These are phyloP conservation scores for Leishmania gerbilli DNA, from an alignment of 208 protist species.

Conservation along the genomic window DNA sequence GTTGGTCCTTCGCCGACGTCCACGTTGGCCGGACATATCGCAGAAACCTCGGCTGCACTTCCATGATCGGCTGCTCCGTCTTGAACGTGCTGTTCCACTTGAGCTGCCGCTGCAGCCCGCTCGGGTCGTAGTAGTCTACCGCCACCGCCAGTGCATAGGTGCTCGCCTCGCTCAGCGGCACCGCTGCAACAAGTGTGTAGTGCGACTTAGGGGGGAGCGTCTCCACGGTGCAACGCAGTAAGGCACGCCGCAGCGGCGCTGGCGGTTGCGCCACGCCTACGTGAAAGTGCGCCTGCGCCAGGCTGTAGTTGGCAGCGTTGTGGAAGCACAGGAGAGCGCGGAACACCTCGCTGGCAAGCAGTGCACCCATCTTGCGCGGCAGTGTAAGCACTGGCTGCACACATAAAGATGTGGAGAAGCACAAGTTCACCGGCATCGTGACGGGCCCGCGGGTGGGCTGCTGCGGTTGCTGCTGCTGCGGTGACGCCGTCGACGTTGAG, in stretches of 20 bases:
- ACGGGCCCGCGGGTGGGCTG: not conserved
- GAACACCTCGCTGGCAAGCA: constrained; percentile 60
- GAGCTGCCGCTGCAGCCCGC: constrained; percentile 40
- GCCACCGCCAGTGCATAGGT: constrained; percentile 52
- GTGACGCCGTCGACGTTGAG: not conserved
- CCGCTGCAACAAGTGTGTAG: constrained; percentile 23
- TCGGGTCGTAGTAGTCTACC: constrained; percentile 58
- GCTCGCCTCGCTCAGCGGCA: constrained; percentile 30
- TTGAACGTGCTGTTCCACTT: constrained; percentile 57
- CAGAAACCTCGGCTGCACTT: constrained; percentile 36
- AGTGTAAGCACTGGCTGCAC: constrained; percentile 54
- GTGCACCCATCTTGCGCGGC: constrained; percentile 49
- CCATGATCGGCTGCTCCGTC: constrained; percentile 49
- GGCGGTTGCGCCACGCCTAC: constrained; percentile 38
- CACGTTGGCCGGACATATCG: constrained; percentile 16
- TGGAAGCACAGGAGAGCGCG: constrained; percentile 66
- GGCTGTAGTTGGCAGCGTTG: constrained; percentile 65
- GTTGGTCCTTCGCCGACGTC: not conserved
- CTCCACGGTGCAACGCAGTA: constrained; percentile 36
- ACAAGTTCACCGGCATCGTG: constrained; percentile 3
- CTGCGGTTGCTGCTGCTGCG: not conserved
- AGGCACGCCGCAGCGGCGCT: constrained; percentile 9
- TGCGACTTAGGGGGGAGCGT: constrained; percentile 33
- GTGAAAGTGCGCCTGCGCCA: constrained; percentile 34
- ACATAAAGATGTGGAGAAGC: constrained; percentile 29